These are phyloP conservation scores for Kurtzmaniella quercitrusa DNA, from an alignment of 1,139 yeast species.

Conservation along the genomic window DNA sequence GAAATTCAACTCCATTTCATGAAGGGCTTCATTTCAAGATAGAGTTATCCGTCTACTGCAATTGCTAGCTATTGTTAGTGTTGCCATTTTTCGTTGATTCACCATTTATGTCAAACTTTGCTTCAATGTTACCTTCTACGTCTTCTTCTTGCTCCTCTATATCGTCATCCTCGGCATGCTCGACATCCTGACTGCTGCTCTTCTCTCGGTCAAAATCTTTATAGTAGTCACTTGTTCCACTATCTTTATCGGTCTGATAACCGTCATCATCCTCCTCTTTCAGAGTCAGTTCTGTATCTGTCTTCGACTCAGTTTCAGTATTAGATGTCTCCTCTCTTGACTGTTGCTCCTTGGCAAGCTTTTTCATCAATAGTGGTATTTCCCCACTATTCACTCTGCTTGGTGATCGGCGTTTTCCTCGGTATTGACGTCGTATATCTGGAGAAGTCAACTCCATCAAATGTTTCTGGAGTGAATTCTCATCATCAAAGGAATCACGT, in stretches of 20 bases:
- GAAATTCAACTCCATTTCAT: too few relatives aligned
- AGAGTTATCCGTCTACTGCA: too few relatives aligned
- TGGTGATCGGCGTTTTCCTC: slow-evolving; percentile 2
- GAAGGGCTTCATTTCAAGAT: too few relatives aligned
- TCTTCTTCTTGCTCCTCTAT: background rate
- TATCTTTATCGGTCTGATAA: background rate
- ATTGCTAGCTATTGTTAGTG: too few relatives aligned
- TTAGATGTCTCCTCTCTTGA: background rate
- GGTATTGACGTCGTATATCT: slow-evolving; percentile 13
- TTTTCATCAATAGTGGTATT: slow-evolving; percentile 5
- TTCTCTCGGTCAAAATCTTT: background rate
- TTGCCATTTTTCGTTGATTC: too few relatives aligned
- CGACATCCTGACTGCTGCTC: background rate
- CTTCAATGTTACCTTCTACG: background rate
- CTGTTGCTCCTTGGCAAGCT: slow-evolving; percentile 5
- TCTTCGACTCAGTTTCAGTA: background rate
- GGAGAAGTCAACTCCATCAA: slow-evolving; percentile 14
- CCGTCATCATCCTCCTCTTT: background rate
- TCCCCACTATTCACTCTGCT: slow-evolving; percentile 7
- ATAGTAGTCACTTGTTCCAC: background rate
- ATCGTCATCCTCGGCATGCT: background rate
- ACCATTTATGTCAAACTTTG: background rate
- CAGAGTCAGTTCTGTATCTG: background rate
- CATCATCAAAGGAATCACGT: slow-evolving; percentile 13
- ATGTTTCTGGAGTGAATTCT: slow-evolving; percentile 5